phyloP scores from a whole-genome alignment of 441 rosid genomes.

The Brassica balearica region DNA sequence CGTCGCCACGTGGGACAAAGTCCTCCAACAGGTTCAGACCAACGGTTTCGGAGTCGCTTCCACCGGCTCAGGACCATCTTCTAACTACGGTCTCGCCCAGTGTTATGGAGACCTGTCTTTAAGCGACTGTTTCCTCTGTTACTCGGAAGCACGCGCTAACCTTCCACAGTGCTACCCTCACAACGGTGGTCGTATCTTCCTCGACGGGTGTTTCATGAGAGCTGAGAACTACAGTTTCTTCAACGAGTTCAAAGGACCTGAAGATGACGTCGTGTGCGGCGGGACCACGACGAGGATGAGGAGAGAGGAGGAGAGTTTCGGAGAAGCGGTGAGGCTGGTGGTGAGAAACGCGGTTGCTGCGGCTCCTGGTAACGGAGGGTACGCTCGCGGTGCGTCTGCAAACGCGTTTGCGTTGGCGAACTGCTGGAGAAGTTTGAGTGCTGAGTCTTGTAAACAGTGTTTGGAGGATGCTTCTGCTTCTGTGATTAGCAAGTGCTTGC shows the following conservation, averaged over 20 bases:
- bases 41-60: slow-evolving; percentile 65
- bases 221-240: slow-evolving; percentile 81
- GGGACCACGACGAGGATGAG: slow-evolving; percentile 46
- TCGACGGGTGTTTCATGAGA: slow-evolving; percentile 97
- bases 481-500: slow-evolving; percentile 65
- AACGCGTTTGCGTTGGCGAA: slow-evolving; percentile 67
- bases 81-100: slow-evolving; percentile 81
- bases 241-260: slow-evolving; percentile 63
- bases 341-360: slow-evolving; percentile 48
- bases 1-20: slow-evolving; percentile 77
- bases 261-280: slow-evolving; percentile 71
- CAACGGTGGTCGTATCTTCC: slow-evolving; percentile 81
- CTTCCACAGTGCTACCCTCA: slow-evolving; percentile 94
- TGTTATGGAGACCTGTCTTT: slow-evolving; percentile 87
- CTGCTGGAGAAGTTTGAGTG: slow-evolving; percentile 82
- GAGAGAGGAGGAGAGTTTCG: slow-evolving; percentile 48
- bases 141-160: slow-evolving; percentile 82
- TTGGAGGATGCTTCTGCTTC: slow-evolving; percentile 71
- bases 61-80: slow-evolving; percentile 77
- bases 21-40: slow-evolving; percentile 65
- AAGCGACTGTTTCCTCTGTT: slow-evolving; percentile 84
- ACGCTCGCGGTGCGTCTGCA: slow-evolving; percentile 54
- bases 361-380: slow-evolving; percentile 61
- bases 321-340: slow-evolving; percentile 55
- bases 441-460: slow-evolving; percentile 70